Percentiles rank a stretch among this genome's conserved stretches.
These are phyloP conservation scores for Termitomyces sp. DNA, from an alignment of 768 basidiomycete species.

Conservation along the genomic window DNA sequence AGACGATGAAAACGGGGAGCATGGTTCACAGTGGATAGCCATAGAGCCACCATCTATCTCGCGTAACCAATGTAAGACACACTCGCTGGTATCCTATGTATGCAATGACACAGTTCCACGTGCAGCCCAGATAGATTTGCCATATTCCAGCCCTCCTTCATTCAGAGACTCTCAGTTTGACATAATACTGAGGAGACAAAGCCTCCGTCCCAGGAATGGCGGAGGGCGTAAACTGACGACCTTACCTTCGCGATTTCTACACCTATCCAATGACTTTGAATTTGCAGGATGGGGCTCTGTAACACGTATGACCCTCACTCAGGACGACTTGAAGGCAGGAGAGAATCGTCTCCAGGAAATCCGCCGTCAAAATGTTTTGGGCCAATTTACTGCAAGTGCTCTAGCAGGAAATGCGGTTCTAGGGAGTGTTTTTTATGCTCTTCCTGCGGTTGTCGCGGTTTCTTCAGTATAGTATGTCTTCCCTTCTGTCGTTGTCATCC, in stretches of 20 bases:
- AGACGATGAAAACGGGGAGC: not conserved
- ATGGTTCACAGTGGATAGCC: not conserved
- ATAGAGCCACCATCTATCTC: not conserved
- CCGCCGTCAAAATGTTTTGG: slow-evolving; percentile 41
- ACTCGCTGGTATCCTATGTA: not conserved
- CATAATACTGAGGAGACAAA: not conserved
- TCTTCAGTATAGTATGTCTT: slow-evolving; percentile 58
- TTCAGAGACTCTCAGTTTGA: slow-evolving; percentile 1
- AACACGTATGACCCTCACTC: slow-evolving; percentile 39
- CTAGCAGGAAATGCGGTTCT: slow-evolving; percentile 66
- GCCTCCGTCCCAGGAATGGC: slow-evolving; percentile 35
- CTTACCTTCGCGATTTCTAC: slow-evolving; percentile 57
- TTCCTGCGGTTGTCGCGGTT: slow-evolving; percentile 61
- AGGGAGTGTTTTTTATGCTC: slow-evolving; percentile 66
- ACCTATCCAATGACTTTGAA: slow-evolving; percentile 62
- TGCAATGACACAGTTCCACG: not conserved
- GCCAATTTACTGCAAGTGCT: slow-evolving; percentile 62
- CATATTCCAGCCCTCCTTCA: not conserved
- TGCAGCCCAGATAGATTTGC: not conserved
- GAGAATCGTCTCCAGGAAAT: slow-evolving; percentile 24
- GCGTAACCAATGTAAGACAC: not conserved
- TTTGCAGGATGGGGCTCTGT: slow-evolving; percentile 72
- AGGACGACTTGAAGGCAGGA: slow-evolving; percentile 36
- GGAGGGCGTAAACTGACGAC: slow-evolving; percentile 37
- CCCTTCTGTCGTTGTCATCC: not conserved